These are phyloP conservation scores for Abelmoschus esculentus DNA, from an alignment of 345 rosid genomes.

Conservation along the genomic window DNA sequence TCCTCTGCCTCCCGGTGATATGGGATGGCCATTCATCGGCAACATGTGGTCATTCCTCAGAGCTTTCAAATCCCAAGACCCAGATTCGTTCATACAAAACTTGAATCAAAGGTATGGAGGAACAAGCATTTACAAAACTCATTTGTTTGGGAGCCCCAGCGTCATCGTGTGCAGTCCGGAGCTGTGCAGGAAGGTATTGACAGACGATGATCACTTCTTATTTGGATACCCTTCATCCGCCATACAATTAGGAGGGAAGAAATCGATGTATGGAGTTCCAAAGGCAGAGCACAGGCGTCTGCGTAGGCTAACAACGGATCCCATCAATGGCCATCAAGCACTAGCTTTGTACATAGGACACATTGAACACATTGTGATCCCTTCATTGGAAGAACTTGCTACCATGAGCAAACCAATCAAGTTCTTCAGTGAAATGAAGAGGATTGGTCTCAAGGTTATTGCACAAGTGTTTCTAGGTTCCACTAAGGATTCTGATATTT, in stretches of 20 bases:
- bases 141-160: constrained; percentile 37
- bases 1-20: constrained; percentile 31
- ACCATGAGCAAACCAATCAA: constrained; percentile 14
- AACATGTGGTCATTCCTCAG: constrained; percentile 34
- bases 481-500: background rate
- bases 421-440: constrained; percentile 23
- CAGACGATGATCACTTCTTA: constrained; percentile 29
- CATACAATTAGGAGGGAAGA: constrained; percentile 8
- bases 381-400: constrained; percentile 21
- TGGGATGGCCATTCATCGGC: constrained; percentile 40
- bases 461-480: background rate
- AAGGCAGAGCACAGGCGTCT: constrained; percentile 20
- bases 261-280: constrained; percentile 10
- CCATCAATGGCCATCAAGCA: constrained; percentile 27
- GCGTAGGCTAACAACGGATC: constrained; percentile 21
- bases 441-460: constrained; percentile 16
- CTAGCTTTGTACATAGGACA: constrained; percentile 9
- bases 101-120: constrained; percentile 28
- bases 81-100: constrained; percentile 30
- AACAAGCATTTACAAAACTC: constrained; percentile 25
- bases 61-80: constrained; percentile 35
- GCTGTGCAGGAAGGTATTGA: constrained; percentile 27
- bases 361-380: constrained; percentile 18
- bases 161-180: constrained; percentile 31
- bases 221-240: constrained; percentile 24